These are phyloP conservation scores for Dothidotthia symphoricarpi DNA, from an alignment of 2,329 filamentous ascomycete species.

Conservation along the genomic window DNA sequence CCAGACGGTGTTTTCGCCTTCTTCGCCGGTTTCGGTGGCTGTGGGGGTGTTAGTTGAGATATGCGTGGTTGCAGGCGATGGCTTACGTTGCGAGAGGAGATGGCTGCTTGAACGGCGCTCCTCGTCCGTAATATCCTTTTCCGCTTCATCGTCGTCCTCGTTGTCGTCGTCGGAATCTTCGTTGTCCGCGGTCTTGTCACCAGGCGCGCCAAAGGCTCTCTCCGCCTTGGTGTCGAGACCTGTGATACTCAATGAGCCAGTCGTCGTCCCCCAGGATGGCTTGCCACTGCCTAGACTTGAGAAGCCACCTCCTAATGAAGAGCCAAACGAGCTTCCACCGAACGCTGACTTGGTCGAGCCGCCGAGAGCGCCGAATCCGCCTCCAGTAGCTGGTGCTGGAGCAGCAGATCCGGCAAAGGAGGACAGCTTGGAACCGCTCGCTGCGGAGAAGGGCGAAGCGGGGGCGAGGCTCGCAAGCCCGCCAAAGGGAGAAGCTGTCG, in stretches of 20 bases:
- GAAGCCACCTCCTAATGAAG: conserved; percentile 40
- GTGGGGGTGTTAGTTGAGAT: conserved; percentile 13
- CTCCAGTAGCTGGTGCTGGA: conserved; percentile 17
- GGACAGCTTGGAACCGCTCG: conserved; percentile 23
- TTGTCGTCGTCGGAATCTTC: conserved; percentile 56
- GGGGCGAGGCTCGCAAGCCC: conserved; percentile 17
- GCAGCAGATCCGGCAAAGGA: conserved; percentile 25
- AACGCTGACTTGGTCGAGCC: conserved; percentile 36
- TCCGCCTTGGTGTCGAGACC: conserved; percentile 59
- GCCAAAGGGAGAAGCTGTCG: conserved; percentile 40
- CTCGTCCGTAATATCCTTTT: conserved; percentile 33
- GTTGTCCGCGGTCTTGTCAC: conserved; percentile 44
- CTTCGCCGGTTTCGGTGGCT: conserved; percentile 81
- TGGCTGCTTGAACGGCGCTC: conserved; percentile 39
- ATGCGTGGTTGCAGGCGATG: background rate
- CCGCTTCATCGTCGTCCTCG: conserved; percentile 45
- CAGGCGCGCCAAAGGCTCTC: conserved; percentile 75
- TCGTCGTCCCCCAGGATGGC: conserved; percentile 72
- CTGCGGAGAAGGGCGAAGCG: conserved; percentile 41
- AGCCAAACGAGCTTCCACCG: conserved; percentile 43
- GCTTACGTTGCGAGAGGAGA: conserved; percentile 60
- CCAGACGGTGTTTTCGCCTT: conserved; percentile 73
- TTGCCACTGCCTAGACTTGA: conserved; percentile 42
- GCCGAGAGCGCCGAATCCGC: conserved; percentile 38
- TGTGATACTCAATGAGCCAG: conserved; percentile 49